Evolutionary conservation across 1,284 basidiomycete species (phyloP).

Genomic region (Cutaneotrichosporon dermatis): DNA sequence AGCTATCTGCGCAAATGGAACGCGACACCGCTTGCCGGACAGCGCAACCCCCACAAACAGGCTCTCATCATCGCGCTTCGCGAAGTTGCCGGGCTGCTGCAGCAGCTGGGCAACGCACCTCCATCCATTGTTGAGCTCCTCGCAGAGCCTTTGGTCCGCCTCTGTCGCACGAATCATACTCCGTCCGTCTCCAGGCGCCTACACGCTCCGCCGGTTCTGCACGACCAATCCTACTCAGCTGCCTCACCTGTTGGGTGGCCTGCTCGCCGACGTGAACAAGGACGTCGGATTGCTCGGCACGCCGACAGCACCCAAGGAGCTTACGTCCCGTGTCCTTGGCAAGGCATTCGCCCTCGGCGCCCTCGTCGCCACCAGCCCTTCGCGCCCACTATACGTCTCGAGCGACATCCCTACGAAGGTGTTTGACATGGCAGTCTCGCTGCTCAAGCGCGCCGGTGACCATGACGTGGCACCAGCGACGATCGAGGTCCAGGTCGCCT

Average conservation of each 20-base stretch:
- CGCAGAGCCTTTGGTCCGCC: conserved; percentile 75
- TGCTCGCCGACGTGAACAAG: conserved; percentile 74
- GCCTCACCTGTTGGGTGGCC: conserved; percentile 72
- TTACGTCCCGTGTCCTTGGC: conserved; percentile 69
- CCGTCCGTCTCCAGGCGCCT: conserved; percentile 78
- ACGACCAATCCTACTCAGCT: conserved; percentile 79
- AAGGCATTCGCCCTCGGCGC: conserved; percentile 84
- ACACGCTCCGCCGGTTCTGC: conserved; percentile 85
- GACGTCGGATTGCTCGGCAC: conserved; percentile 54
- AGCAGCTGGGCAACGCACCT: conserved; percentile 87
- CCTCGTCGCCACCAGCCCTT: conserved; percentile 77
- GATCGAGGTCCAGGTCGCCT: conserved; percentile 88
- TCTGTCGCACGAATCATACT: conserved; percentile 83
- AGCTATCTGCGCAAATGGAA: conserved; percentile 79
- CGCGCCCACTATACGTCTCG: conserved; percentile 87
- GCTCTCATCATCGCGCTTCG: conserved; percentile 72
- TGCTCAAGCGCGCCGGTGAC: conserved; percentile 85
- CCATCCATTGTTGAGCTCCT: conserved; percentile 84
- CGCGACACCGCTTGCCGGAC: conserved; percentile 83
- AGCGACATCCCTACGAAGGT: conserved; percentile 89
- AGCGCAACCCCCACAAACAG: conserved; percentile 64
- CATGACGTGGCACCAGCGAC: conserved; percentile 78
- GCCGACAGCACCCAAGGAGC: conserved; percentile 67
- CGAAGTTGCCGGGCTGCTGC: conserved; percentile 78
- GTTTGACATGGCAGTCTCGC: conserved; percentile 81